Conservation (phyloP, 305 asterid genomes). For the Solanum aculeatissimum region DNA sequence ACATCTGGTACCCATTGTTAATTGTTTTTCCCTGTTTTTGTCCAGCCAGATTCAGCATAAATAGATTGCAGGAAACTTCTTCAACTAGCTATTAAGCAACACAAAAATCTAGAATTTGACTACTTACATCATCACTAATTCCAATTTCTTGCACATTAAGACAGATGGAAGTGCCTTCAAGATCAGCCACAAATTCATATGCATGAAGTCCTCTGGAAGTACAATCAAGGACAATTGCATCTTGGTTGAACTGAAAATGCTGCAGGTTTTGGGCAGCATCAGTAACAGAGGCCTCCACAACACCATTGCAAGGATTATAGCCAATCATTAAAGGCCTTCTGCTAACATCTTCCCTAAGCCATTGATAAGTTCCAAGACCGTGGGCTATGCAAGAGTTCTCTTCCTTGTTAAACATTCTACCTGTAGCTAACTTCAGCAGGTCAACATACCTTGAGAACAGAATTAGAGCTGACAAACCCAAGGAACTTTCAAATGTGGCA, state of each 20-base stretch:
- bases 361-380: slow-evolving; percentile 91
- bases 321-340: slow-evolving; percentile 35
- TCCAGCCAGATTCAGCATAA: background rate
- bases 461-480: slow-evolving; percentile 72
- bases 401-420: slow-evolving; percentile 33
- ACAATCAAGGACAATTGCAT: slow-evolving; percentile 36
- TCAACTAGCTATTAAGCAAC: background rate
- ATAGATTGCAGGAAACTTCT: background rate
- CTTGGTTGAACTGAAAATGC: slow-evolving; percentile 42
- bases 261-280: slow-evolving; percentile 63
- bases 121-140: slow-evolving; percentile 47
- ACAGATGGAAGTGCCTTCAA: slow-evolving; percentile 39
- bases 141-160: slow-evolving; percentile 63
- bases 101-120: background rate
- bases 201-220: slow-evolving; percentile 29
- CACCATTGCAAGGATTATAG: slow-evolving; percentile 30
- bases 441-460: slow-evolving; percentile 73
- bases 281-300: slow-evolving; percentile 46
- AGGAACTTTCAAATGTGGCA: slow-evolving; percentile 82
- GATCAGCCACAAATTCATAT: slow-evolving; percentile 42
- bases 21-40: background rate
- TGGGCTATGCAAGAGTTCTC: slow-evolving; percentile 40
- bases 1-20: background rate
- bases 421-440: slow-evolving; percentile 50
- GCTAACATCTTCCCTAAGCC: slow-evolving; percentile 77